Conservation (phyloP, 768 basidiomycete species). For the Phanerochaete carnosa region DNA sequence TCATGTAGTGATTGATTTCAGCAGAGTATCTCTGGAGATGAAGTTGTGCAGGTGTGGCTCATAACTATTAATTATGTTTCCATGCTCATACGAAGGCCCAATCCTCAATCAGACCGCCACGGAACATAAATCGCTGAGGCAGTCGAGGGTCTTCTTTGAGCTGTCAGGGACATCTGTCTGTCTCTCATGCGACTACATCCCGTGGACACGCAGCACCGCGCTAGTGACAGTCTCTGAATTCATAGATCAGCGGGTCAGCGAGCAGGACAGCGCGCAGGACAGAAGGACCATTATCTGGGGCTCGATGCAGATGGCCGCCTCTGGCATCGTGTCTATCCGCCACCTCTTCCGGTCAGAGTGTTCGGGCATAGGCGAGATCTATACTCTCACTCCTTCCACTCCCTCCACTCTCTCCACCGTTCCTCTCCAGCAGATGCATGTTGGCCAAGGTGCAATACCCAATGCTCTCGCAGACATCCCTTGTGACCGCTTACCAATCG, state of each 20-base stretch:
- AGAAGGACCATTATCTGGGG: neutral
- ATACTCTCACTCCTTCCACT: neutral
- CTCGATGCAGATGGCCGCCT: neutral
- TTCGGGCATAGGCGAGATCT: neutral
- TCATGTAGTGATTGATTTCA: no score
- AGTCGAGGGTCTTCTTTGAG: neutral
- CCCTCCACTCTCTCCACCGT: neutral
- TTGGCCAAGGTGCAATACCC: neutral
- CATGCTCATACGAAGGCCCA: no score
- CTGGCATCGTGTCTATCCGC: neutral
- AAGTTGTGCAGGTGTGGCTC: no score
- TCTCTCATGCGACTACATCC: neutral
- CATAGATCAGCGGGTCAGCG: neutral
- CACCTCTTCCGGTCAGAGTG: neutral
- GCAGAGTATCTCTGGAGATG: no score
- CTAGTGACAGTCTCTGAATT: neutral
- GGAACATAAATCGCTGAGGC: neutral
- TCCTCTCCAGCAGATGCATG: neutral
- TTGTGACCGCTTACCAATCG: neutral
- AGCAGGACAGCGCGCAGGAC: neutral
- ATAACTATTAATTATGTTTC: neutral
- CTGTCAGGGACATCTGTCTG: neutral
- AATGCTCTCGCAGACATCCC: neutral
- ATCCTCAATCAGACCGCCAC: no score
- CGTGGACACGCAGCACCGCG: neutral